Base-by-base conservation (phyloP, 2,329 filamentous ascomycete species). In the Pseudogymnoascus sp. region DNA sequence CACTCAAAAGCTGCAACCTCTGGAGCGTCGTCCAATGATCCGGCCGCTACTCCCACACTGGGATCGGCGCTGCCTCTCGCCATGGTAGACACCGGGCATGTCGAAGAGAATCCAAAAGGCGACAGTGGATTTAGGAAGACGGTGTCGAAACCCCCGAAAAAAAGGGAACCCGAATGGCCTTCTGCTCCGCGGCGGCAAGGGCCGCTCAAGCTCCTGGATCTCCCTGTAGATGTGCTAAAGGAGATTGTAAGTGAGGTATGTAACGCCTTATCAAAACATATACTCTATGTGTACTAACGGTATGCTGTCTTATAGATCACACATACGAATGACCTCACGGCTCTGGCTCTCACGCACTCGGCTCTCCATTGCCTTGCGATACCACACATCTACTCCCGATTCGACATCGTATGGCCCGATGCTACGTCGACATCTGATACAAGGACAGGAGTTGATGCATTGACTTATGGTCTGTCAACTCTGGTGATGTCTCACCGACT, bases 381-480 rank as follows among this genome's bases (percentile, higher is more conserved):
- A 23, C 90, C 90, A 16, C 85, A 88, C 69, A 91, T 95, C 67
- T 95, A 95, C 76, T 89, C 88, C 16, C 85, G 89, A 64, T 95
- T 95, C 75, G 90, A 95, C 71, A 95, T 95, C 66, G 88, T 93
- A 43, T 95, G 91, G 91, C 90, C 90, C 0, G 90, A 93, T 70
- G 84, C 84, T 33, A 82, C 83, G 66, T 79, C 83, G 6, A 80
- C 85, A 7, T 79, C 83, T 1, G 85, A 89, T 68, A 86, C 88
- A 61, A 81, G 87, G 45, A 86, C 86, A 41, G 88, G 88, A 63
- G 90, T 95, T 31, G 90, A 95, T 76, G 90, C 90, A 40, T 83
- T 95, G 52, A 93, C 90, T 0, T 93, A 91, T 72, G 90, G 91
- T 5, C 79, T 95, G 18, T 86, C 90, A 11, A 95, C 91, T 0